phyloP scores from a whole-genome alignment of 2,329 filamentous ascomycete species.

The Colletotrichum graminicola region DNA sequence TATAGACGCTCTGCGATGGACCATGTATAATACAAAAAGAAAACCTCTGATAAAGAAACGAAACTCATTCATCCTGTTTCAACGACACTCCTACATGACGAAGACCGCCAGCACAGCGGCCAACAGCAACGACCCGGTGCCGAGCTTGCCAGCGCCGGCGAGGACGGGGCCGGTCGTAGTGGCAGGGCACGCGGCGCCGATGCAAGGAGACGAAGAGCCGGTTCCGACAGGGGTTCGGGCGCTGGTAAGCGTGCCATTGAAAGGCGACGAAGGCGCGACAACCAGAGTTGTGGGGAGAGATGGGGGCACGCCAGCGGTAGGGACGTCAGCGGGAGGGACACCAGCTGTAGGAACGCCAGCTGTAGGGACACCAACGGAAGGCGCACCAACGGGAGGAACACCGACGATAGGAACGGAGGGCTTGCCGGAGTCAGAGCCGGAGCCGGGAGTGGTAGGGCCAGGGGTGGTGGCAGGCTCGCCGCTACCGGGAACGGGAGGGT shows the following conservation, averaged over 20 bases:
- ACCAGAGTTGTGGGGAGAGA: conserved; percentile 30
- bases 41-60: conserved; percentile 6
- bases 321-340: not conserved
- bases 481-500: conserved; percentile 19
- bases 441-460: conserved; percentile 35
- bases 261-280: conserved; percentile 27
- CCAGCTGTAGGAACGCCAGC: too few species aligned
- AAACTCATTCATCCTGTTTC: not conserved
- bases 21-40: conserved; percentile 29
- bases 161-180: conserved; percentile 35
- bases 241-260: conserved; percentile 30
- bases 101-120: conserved; percentile 23
- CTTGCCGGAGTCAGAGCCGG: conserved; percentile 50
- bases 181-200: conserved; percentile 33
- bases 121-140: conserved; percentile 13
- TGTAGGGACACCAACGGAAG: not conserved
- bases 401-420: conserved; percentile 4
- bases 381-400: not conserved
- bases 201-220: conserved; percentile 14
- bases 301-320: conserved; percentile 16
- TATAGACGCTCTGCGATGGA: conserved; percentile 30
- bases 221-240: conserved; percentile 26
- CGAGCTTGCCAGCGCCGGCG: conserved; percentile 29
- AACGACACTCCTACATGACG: conserved; percentile 7
- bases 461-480: conserved; percentile 20